Evolutionary conservation across 345 rosid genomes (phyloP).

Genomic region (Arabis hirsuta): DNA sequence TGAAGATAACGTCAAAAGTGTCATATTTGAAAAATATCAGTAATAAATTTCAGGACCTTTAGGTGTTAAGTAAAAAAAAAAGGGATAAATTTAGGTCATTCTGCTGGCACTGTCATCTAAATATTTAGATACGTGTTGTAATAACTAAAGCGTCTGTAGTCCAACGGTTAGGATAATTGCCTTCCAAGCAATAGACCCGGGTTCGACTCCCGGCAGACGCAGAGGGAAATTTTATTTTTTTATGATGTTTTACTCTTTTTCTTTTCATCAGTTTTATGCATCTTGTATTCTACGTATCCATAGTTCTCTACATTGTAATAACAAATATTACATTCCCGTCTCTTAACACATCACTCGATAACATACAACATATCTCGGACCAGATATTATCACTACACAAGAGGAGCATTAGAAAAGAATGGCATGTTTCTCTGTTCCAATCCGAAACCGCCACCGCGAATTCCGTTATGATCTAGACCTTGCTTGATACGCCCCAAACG

Average conservation of each 20-base stretch:
- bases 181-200: constrained; percentile 92
- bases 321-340: background rate
- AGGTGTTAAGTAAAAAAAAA: too few species aligned
- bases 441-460: constrained; percentile 45
- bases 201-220: constrained; percentile 90
- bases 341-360: background rate
- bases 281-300: background rate
- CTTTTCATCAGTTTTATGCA: constrained; percentile 2
- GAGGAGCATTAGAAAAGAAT: constrained; percentile 53
- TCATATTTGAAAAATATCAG: background rate
- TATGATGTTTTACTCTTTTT: background rate
- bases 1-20: background rate
- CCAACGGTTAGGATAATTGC: constrained; percentile 95
- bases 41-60: too few species aligned
- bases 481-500: constrained; percentile 68
- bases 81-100: too few species aligned
- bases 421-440: constrained; percentile 66
- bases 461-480: constrained; percentile 53
- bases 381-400: constrained; percentile 27
- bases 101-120: too few species aligned
- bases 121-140: too few species aligned
- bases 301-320: background rate
- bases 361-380: constrained; percentile 15
- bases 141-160: constrained; percentile 75
- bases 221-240: too few species aligned